Conservation (phyloP, 2,329 filamentous ascomycete genomes). For the Sarocladium brachiariae region DNA sequence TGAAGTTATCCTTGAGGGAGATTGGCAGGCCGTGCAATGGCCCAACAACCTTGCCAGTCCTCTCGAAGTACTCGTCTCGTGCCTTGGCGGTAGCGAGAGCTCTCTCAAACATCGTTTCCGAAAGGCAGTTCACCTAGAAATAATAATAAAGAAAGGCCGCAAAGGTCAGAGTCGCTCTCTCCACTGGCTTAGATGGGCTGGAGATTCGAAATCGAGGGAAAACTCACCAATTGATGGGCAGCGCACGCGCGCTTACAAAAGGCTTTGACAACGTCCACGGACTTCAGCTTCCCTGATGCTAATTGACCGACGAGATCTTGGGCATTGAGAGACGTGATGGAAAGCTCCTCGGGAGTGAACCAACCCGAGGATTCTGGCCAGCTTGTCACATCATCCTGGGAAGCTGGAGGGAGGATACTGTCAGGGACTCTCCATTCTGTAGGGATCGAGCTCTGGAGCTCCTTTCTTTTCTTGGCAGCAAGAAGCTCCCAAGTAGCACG, state of each 20-base stretch:
- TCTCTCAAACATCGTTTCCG: constrained; percentile 42
- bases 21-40: constrained; percentile 49
- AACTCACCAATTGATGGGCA: constrained; percentile 13
- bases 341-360: constrained; percentile 24
- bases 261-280: constrained; percentile 7
- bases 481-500: constrained; percentile 7
- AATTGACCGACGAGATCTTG: constrained; percentile 27
- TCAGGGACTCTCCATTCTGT: constrained; percentile 44
- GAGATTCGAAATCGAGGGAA: not conserved
- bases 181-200: no score
- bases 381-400: constrained; percentile 47
- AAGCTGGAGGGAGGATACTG: constrained; percentile 43
- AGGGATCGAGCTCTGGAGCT: constrained; percentile 44
- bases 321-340: constrained; percentile 28
- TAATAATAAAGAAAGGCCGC: not conserved
- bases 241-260: constrained; percentile 13
- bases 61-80: constrained; percentile 34
- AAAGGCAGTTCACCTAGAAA: constrained; percentile 29
- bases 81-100: constrained; percentile 36
- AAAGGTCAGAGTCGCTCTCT: not conserved
- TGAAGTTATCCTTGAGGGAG: constrained; percentile 66
- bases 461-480: constrained; percentile 16
- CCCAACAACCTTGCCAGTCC: constrained; percentile 47
- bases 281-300: constrained; percentile 27
- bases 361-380: constrained; percentile 35